A percentile compares a stretch with the other conserved stretches of the same genome.
These are phyloP conservation scores for Fagus sylvatica DNA, from an alignment of 306 rosid species.

Conservation along the genomic window DNA sequence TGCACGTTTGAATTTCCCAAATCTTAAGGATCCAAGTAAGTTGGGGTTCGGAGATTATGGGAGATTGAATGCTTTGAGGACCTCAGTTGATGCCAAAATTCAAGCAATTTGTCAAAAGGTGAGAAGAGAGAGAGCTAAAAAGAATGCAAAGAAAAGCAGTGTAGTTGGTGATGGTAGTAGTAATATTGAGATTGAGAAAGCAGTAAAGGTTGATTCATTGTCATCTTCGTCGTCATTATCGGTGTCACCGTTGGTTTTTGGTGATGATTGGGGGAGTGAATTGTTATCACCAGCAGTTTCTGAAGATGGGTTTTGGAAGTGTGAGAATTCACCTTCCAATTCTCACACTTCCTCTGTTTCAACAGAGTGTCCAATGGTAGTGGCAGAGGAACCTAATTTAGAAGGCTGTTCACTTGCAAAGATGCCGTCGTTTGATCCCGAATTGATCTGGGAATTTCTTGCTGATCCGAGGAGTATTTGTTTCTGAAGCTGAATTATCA, in stretches of 20 bases:
- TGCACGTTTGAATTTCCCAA: constrained; percentile 90
- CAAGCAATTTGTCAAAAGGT: constrained; percentile 87
- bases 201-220: constrained; percentile 20
- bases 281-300: constrained; percentile 40
- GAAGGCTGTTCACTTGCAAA: constrained; percentile 66
- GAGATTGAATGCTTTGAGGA: constrained; percentile 63
- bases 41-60: constrained; percentile 59
- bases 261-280: constrained; percentile 41
- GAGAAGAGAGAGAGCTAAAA: constrained; percentile 68
- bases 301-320: constrained; percentile 63
- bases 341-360: constrained; percentile 36
- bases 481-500: background rate
- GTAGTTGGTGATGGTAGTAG: background rate
- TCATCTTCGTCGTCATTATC: constrained; percentile 42
- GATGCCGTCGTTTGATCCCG: constrained; percentile 88
- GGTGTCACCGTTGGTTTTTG: constrained; percentile 22
- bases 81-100: constrained; percentile 78
- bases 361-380: constrained; percentile 26
- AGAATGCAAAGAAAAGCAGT: constrained; percentile 44
- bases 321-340: constrained; percentile 36
- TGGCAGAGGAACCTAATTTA: constrained; percentile 41
- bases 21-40: constrained; percentile 61
- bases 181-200: constrained; percentile 7
- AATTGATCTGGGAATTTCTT: constrained; percentile 91
- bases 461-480: constrained; percentile 43